These are phyloP conservation scores for Theobroma grandiflorum DNA, from an alignment of 441 rosid species.

Conservation along the genomic window DNA sequence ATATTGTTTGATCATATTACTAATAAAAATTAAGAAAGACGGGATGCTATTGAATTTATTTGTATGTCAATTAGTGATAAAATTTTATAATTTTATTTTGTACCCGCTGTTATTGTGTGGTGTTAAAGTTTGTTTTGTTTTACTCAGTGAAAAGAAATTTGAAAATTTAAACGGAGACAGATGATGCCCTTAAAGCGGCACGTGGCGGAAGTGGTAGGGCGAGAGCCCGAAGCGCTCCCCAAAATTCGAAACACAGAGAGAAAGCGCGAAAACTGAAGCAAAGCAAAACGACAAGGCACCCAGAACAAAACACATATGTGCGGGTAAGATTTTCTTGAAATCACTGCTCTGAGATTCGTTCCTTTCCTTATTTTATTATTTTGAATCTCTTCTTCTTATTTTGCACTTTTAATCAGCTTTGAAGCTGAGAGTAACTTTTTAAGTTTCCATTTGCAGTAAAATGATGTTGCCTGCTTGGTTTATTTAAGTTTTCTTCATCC, in stretches of 20 bases:
- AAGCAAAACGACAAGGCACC: background rate
- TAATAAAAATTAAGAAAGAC: too few relatives aligned
- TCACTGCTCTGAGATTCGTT: slow-evolving; percentile 13
- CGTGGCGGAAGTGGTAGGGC: slow-evolving; percentile 24
- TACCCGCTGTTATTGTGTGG: too few relatives aligned
- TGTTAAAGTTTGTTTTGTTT: too few relatives aligned
- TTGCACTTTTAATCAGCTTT: slow-evolving; percentile 4
- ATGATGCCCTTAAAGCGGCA: background rate
- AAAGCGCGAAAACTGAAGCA: slow-evolving; percentile 42
- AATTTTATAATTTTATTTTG: too few relatives aligned
- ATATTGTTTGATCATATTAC: too few relatives aligned
- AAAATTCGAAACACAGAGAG: slow-evolving; percentile 26
- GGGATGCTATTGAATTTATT: too few relatives aligned
- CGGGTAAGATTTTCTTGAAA: slow-evolving; percentile 15
- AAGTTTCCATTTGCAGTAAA: background rate
- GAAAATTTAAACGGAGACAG: background rate
- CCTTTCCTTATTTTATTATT: background rate
- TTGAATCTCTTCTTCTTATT: slow-evolving; percentile 9
- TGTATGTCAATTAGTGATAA: too few relatives aligned
- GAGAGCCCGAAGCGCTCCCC: background rate
- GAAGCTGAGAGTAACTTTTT: slow-evolving; percentile 1
- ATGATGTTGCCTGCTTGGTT: background rate
- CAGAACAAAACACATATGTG: background rate
- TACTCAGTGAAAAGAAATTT: too few relatives aligned
- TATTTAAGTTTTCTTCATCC: background rate